phyloP scores from a whole-genome alignment of 1,139 yeast species.

The Saccharomycopsis hybrid region DNA sequence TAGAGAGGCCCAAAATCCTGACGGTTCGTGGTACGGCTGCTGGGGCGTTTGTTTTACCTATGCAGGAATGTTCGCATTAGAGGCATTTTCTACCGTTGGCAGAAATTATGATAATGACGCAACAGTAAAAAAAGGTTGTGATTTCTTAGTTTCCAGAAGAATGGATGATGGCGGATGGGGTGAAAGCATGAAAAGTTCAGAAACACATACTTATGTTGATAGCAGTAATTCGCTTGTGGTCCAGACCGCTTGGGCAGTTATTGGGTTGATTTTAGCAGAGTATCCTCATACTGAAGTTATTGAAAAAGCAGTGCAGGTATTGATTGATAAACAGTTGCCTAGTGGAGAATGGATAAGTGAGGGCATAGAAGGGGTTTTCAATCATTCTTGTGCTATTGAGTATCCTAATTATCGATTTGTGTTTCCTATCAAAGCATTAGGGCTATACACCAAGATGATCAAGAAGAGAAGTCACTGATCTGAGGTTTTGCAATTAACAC shows the following conservation, averaged over 20 bases:
- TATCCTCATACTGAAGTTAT: slow-evolving; percentile 69
- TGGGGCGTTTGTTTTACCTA: slow-evolving; percentile 98
- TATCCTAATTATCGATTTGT: slow-evolving; percentile 89
- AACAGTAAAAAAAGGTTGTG: slow-evolving; percentile 70
- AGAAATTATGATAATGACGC: slow-evolving; percentile 55
- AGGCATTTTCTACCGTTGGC: slow-evolving; percentile 74
- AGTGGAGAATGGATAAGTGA: slow-evolving; percentile 88
- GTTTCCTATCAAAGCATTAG: slow-evolving; percentile 90
- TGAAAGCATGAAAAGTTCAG: slow-evolving; percentile 79
- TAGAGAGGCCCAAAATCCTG: slow-evolving; percentile 54
- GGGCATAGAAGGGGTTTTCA: slow-evolving; percentile 91
- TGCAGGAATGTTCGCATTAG: slow-evolving; percentile 97
- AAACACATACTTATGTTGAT: slow-evolving; percentile 71
- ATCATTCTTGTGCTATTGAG: slow-evolving; percentile 90
- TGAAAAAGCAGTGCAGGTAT: slow-evolving; percentile 52
- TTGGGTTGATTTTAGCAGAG: slow-evolving; percentile 72
- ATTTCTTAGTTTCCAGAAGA: slow-evolving; percentile 71
- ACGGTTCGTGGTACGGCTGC: slow-evolving; percentile 97
- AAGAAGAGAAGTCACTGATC: background rate
- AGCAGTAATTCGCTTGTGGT: slow-evolving; percentile 65
- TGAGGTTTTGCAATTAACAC: no score
- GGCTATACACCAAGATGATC: slow-evolving; percentile 48
- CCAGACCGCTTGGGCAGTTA: slow-evolving; percentile 90
- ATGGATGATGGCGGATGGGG: slow-evolving; percentile 96
- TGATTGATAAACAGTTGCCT: slow-evolving; percentile 60